phyloP scores from a whole-genome alignment of 1,139 yeast genomes.

The Yamadazyma oceani region DNA sequence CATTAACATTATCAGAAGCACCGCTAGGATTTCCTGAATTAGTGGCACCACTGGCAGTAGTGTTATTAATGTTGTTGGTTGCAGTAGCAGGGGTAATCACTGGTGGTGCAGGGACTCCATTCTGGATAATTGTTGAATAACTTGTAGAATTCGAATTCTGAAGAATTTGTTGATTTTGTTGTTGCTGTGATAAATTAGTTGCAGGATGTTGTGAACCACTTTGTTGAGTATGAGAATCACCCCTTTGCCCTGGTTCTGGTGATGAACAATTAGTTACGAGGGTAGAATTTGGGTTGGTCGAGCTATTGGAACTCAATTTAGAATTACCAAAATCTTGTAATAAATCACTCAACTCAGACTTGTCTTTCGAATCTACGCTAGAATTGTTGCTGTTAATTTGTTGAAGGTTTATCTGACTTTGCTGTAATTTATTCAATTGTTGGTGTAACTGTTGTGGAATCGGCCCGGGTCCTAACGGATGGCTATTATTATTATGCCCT shows the following conservation, averaged over 20 bases:
- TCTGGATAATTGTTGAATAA: constrained; percentile 19
- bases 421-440: constrained; percentile 14
- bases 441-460: constrained; percentile 13
- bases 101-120: constrained; percentile 19
- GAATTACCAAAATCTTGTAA: constrained; percentile 19
- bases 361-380: constrained; percentile 9
- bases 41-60: not conserved
- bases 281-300: constrained; percentile 13
- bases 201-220: not conserved
- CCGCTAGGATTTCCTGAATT: too few relatives aligned
- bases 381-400: constrained; percentile 8
- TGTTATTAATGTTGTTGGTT: constrained; percentile 8
- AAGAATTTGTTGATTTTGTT: constrained; percentile 10
- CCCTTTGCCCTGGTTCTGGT: constrained; percentile 9
- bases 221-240: not conserved
- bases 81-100: constrained; percentile 16
- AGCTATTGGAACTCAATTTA: constrained; percentile 14
- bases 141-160: constrained; percentile 19
- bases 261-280: constrained; percentile 12
- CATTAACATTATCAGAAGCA: too few relatives aligned
- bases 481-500: not conserved
- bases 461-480: not conserved
- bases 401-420: constrained; percentile 10
- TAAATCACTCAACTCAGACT: constrained; percentile 13
- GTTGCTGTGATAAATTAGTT: not conserved